Conservation (phyloP, 371 early-diverging fungal species). For the Mortierella sp. region DNA sequence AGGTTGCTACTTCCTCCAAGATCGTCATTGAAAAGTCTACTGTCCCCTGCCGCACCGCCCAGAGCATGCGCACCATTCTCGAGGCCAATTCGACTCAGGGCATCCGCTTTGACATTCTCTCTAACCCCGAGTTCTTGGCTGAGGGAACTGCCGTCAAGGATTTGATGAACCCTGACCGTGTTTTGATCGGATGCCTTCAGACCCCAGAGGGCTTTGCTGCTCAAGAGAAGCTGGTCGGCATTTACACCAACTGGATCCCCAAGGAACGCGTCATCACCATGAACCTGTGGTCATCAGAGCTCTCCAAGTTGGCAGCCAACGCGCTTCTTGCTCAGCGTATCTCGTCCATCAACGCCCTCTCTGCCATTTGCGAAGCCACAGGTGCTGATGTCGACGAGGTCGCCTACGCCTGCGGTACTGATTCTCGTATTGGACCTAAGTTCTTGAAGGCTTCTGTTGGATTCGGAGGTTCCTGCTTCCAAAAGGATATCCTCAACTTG, state of each 20-base stretch:
- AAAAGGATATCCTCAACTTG: slow-evolving; percentile 94
- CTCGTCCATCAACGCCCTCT: slow-evolving; percentile 92
- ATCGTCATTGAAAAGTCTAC: slow-evolving; percentile 96
- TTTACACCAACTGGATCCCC: slow-evolving; percentile 85
- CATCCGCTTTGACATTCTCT: slow-evolving; percentile 88
- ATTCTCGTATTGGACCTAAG: slow-evolving; percentile 90
- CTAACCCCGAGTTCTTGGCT: slow-evolving; percentile 97
- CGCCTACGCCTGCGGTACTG: slow-evolving; percentile 90
- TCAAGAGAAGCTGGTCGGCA: slow-evolving; percentile 76
- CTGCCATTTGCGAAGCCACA: slow-evolving; percentile 95
- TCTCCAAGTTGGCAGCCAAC: slow-evolving; percentile 94
- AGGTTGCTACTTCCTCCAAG: slow-evolving; percentile 83
- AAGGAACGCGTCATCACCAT: slow-evolving; percentile 88
- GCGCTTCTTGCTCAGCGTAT: slow-evolving; percentile 97
- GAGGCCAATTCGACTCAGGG: slow-evolving; percentile 81
- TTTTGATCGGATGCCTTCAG: slow-evolving; percentile 90
- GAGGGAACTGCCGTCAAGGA: slow-evolving; percentile 94
- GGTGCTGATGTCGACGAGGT: slow-evolving; percentile 97
- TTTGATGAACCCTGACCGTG: slow-evolving; percentile 90
- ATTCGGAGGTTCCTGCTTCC: slow-evolving; percentile 97
- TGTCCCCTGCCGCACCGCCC: slow-evolving; percentile 95
- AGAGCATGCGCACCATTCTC: slow-evolving; percentile 88
- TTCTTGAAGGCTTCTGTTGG: slow-evolving; percentile 94
- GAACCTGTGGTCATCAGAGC: slow-evolving; percentile 94
- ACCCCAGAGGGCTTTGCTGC: slow-evolving; percentile 82